Base-by-base conservation (phyloP, 192 early-diverging fungal species). In the Entomortierella lignicola region DNA sequence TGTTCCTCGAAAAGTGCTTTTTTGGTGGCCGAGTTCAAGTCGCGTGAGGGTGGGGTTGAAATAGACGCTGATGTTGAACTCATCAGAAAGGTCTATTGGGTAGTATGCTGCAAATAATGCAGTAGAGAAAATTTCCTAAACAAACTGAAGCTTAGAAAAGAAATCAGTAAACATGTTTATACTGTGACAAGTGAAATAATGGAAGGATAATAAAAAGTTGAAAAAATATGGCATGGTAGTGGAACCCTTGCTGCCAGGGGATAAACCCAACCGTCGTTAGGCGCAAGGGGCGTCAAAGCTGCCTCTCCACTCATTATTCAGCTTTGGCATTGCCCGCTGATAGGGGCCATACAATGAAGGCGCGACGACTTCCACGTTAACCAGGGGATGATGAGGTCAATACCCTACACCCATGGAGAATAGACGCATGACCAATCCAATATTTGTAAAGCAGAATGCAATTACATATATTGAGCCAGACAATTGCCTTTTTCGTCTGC, bases 181-280 rank as follows among this genome's bases (percentile, higher is more conserved):
- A n/a, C n/a, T n/a, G 13, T 4, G 18, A 30, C 50, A 21, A 12
- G 4, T n/a, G 47, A 29, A 4, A 51, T 10, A 54, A 20, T 27
- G 62, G 29, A 2, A 25, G 31, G 39, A 23, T 18, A 23, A 32
- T 23, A 50, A 31, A 31, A 32, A 59, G 48, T 30, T 25, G 41
- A 25, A 55, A 26, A 41, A 25, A 44, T 13, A 55, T 13, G 34
- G 15, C 51, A 1, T 32, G 26, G 44, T 72, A 47, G 58, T 52
- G 55, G 55, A 64, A 72, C 70, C 62, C 60, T 64, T 51, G 70
- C 44, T 58, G 59, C 70, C 70, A 64, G 70, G 61, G 70, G 70
- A 72, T 64, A 64, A 47, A 64, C 61, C 61, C 70, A 72, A 64
- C 54, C 55, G 62, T 72, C 70, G 29, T 64, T 52, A 47, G 60